Evolutionary conservation across 2,329 filamentous ascomycete species (phyloP).

Genomic region (Neonectria magnoliae): DNA sequence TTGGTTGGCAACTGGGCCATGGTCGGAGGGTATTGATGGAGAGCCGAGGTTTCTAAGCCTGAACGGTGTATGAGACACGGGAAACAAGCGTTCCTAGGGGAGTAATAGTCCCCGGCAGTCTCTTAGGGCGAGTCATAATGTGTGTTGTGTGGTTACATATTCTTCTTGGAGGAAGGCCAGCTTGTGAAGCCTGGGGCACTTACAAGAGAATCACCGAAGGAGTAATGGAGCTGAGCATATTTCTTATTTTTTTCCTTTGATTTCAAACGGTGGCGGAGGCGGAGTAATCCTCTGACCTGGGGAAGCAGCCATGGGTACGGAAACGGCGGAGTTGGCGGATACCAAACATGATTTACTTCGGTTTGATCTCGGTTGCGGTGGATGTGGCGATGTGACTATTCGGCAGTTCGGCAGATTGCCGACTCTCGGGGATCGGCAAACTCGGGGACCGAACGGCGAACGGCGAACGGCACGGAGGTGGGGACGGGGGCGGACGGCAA

Average conservation of each 20-base stretch:
- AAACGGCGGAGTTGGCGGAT: slow-evolving; percentile 27
- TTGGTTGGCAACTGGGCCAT: background rate
- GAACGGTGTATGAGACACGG: background rate
- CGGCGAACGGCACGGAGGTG: slow-evolving; percentile 2
- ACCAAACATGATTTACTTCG: slow-evolving; percentile 21
- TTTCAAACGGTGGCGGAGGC: slow-evolving; percentile 11
- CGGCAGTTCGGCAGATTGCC: background rate
- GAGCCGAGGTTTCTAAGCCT: background rate
- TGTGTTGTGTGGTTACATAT: slow-evolving; percentile 28
- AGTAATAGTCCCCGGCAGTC: background rate
- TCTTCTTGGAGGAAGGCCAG: slow-evolving; percentile 11
- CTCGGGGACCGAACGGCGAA: slow-evolving; percentile 3
- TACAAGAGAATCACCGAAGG: slow-evolving; percentile 9
- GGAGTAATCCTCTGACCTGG: slow-evolving; percentile 3
- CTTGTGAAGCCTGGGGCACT: background rate
- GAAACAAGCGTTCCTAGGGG: background rate
- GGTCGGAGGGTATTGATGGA: background rate
- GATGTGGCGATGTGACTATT: background rate
- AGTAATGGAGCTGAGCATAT: slow-evolving; percentile 27
- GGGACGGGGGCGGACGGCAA: slow-evolving; percentile 4
- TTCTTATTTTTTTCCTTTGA: slow-evolving; percentile 10
- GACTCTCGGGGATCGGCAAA: background rate
- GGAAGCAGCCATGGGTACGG: background rate
- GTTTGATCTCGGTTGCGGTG: slow-evolving; percentile 5
- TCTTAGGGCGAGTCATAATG: slow-evolving; percentile 22